phyloP scores from a whole-genome alignment of 2,329 filamentous ascomycete genomes.

The Ophiognomonia clavigignenti-juglandacearum region DNA sequence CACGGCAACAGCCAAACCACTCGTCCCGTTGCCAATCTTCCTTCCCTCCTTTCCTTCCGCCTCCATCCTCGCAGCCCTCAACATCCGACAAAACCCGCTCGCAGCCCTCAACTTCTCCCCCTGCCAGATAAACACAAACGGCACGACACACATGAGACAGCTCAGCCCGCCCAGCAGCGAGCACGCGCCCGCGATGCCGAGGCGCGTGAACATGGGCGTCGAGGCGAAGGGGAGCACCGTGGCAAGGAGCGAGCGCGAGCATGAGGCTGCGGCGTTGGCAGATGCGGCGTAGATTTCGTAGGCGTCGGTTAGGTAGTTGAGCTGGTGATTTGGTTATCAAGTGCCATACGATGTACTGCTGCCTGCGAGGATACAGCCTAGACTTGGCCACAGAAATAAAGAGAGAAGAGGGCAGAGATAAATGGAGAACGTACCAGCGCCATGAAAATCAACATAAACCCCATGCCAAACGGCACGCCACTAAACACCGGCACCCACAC shows the following conservation, averaged over 20 bases:
- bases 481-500: constrained; percentile 55
- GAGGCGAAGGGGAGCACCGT: constrained; percentile 54
- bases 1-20: too few relatives aligned
- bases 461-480: constrained; percentile 57
- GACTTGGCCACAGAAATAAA: too few relatives aligned
- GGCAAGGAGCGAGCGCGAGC: constrained; percentile 44
- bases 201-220: constrained; percentile 40
- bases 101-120: constrained; percentile 49
- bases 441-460: constrained; percentile 60
- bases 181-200: constrained; percentile 46
- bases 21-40: too few relatives aligned
- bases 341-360: too few relatives aligned
- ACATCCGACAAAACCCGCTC: constrained; percentile 57
- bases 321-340: background rate
- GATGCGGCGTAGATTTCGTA: constrained; percentile 60
- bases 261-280: constrained; percentile 47
- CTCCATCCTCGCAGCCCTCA: constrained; percentile 47
- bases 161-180: constrained; percentile 47
- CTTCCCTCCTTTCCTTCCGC: constrained; percentile 33
- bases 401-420: too few relatives aligned
- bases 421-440: constrained; percentile 38
- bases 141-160: constrained; percentile 44
- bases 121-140: constrained; percentile 51
- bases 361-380: too few relatives aligned
- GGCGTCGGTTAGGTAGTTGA: constrained; percentile 62